Base-by-base conservation (phyloP, 768 basidiomycete genomes). In the Lepiota brunneoincarnata region DNA sequence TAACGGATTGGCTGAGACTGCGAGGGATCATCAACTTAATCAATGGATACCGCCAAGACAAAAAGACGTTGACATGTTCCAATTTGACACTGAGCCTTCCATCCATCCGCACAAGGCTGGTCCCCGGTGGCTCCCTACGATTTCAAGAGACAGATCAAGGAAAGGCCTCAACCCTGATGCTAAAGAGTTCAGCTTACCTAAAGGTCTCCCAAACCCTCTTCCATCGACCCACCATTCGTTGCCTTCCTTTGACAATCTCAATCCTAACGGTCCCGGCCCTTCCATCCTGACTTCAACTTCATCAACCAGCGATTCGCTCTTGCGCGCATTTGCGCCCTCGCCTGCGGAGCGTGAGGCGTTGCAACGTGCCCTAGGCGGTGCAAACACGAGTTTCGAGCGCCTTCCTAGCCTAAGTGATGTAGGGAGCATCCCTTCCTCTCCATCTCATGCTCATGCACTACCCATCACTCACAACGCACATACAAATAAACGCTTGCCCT, bases 311-410 rank as follows among this genome's bases (percentile, higher is more conserved):
- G 75, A 69, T 42, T 79, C 78, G 26, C 69, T 83, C 9, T 74
- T 90, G 54, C 89, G 88, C 63, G 91, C 91, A 15, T 94, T 94
- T 67, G 91, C 89, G 34, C 91, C 91, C 28, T 93, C 91, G 58
- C 88, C 86, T 50, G 90, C 86, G 58, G 91, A 94, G 76, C 88
- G 91, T 39, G 87, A 91, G 69, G 91, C 80, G 47, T 78, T 94
- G 28, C 84, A 89, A 60, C 86, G 90, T 49, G 88, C 81, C n/a
- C 69, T 93, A 12, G 85, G 87, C 43, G 81, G 85, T 14, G 86
- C 86, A 55, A 90, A 89, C 68, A 75, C 82, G 49, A 90, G 87
- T 64, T 77, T 89, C 24, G 89, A 91, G 69, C 81, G 85, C 34
- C 75, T 91, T 52, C 87, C 89, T 20, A 89, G 86, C 69, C 73